These are phyloP conservation scores for Hanseniaspora thailandica DNA, from an alignment of 805 yeast species.

Conservation along the genomic window DNA sequence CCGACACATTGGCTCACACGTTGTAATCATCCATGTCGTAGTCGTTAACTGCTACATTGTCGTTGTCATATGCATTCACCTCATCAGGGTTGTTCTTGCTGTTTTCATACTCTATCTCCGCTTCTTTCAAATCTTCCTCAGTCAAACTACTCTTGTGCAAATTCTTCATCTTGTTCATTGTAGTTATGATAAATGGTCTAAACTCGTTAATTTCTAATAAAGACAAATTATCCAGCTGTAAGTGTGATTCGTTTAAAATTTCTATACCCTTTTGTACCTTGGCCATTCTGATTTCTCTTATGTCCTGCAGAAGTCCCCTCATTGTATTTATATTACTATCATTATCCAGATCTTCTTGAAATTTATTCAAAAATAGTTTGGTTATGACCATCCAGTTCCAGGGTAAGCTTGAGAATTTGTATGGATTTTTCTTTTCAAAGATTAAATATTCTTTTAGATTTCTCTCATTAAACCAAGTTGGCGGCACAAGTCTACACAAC, in stretches of 20 bases:
- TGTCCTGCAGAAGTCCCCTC: conserved; percentile 62
- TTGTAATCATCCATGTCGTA: not conserved
- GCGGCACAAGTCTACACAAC: conserved; percentile 75
- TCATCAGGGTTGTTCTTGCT: not conserved
- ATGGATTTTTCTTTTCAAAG: conserved; percentile 48
- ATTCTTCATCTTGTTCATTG: conserved; percentile 66
- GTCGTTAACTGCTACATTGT: not conserved
- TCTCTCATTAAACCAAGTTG: conserved; percentile 62
- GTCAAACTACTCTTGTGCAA: conserved; percentile 27
- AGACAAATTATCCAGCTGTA: conserved; percentile 73
- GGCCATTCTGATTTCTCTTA: conserved; percentile 68
- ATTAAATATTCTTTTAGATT: conserved; percentile 48
- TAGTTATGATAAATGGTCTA: conserved; percentile 65
- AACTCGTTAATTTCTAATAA: conserved; percentile 78
- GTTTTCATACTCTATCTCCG: not conserved
- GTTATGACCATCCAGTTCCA: conserved; percentile 82
- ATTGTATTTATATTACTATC: conserved; percentile 57
- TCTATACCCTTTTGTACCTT: conserved; percentile 72
- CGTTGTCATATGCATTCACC: not conserved
- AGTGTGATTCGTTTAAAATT: conserved; percentile 68
- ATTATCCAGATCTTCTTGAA: conserved; percentile 58
- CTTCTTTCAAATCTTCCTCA: not conserved
- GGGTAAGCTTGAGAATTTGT: conserved; percentile 60
- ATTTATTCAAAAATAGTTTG: conserved; percentile 51
- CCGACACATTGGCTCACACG: not conserved